Base-by-base conservation (phyloP, 306 rosid genomes). In the Trifolium dubium region DNA sequence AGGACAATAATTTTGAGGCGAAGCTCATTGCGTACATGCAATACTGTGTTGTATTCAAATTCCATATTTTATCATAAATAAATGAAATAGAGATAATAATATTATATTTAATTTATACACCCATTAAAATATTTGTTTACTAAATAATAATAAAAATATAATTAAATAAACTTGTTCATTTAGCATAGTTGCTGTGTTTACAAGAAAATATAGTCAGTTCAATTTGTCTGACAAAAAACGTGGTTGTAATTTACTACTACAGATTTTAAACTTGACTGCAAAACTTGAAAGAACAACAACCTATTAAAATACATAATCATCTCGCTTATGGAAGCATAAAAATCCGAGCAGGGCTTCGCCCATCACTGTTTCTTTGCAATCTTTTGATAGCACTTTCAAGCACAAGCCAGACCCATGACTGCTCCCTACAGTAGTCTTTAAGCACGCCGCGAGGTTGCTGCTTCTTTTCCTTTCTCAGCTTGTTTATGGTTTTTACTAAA, bases 401-500 rank as follows among this genome's bases (percentile, higher is more conserved):
- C 78, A 77, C 81, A 82, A 61, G 75, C 50, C 62, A 67, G 62
- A 72, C 35, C 64, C 82, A 82, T 51, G 44, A 69, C 72, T 58
- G 77, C 71, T 80, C 55, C 74, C 60, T 73, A 64, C 62, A 74
- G 61, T 80, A 79, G 71, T 75, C 82, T 75, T 82, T 77, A 80
- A 71, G 80, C 80, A 53, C 79, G 77, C 41, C 80, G 74, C 5
- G 77, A 78, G 44, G 69, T 30, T 70, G 58, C 53, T 68, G 80
- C 63, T 77, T 86, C 89, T 77, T 83, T 78, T 75, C 81, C 86
- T 80, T 82, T 85, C 50, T 83, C 88, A 19, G 80, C 86, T 78
- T 72, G 86, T 78, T 81, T 77, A 77, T 89, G 82, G 67, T 77
- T 85, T 85, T 86, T 86, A 7, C 84, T 79, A 32, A 93, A 84